Evolutionary conservation across 73 alveolate genomes (phyloP).

Genomic region (Paramecium sonneborni): DNA sequence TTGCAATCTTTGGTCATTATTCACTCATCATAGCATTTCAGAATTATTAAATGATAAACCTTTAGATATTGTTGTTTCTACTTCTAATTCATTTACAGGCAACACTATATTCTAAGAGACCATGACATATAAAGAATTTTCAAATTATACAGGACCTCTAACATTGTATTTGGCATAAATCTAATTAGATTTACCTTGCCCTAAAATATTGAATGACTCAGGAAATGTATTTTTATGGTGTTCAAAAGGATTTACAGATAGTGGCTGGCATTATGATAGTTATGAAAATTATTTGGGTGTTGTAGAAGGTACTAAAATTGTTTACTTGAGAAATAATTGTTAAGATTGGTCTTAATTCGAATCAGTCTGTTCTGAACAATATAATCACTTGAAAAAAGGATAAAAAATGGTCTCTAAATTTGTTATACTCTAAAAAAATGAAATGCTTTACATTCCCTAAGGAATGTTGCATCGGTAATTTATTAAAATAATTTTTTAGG

Average conservation of each 20-base stretch:
- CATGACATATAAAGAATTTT: constrained; percentile 1
- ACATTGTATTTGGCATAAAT: constrained; percentile 43
- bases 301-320: neutral
- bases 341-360: constrained; percentile 32
- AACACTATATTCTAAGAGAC: constrained; percentile 12
- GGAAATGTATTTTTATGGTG: constrained; percentile 21
- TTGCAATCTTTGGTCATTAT: neutral
- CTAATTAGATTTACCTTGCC: constrained; percentile 20
- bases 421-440: neutral
- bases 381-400: constrained; percentile 35
- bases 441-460: constrained; percentile 25
- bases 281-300: constrained; percentile 54
- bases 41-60: neutral
- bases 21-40: neutral
- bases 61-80: constrained; percentile 24
- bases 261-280: constrained; percentile 62
- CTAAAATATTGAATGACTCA: neutral
- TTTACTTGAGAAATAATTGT: neutral
- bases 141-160: neutral
- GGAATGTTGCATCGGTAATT: constrained; percentile 46
- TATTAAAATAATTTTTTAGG: neutral
- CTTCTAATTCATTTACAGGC: neutral
- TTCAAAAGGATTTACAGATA: constrained; percentile 53
- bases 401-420: neutral
- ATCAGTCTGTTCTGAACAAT: neutral